Percentiles rank a stretch among this genome's conserved stretches.
Conservation (phyloP, 2,329 filamentous ascomycete genomes). For the Zasmidium cellare region DNA sequence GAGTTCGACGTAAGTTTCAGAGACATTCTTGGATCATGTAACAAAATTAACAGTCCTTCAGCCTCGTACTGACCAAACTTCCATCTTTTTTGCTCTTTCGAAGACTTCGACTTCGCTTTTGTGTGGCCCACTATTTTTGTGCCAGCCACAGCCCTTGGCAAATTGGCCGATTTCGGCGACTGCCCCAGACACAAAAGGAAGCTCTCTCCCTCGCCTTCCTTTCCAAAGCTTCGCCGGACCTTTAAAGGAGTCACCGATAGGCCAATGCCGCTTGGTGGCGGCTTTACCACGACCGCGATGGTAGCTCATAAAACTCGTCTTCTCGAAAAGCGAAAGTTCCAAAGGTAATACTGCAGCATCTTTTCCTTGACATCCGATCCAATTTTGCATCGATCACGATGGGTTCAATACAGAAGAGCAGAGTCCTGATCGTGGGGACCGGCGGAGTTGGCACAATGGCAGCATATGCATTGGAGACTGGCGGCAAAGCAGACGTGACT, state of each 20-base stretch:
- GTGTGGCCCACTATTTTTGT: background rate
- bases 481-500: constrained; percentile 54
- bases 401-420: constrained; percentile 32
- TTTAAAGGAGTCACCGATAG: no score
- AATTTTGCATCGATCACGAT: constrained; percentile 5
- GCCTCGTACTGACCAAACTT: background rate
- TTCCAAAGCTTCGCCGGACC: constrained; percentile 8
- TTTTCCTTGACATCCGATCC: background rate
- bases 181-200: constrained; percentile 2
- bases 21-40: no score
- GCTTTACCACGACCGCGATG: background rate
- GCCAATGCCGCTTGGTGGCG: background rate
- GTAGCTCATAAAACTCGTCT: background rate
- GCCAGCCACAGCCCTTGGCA: background rate
- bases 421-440: constrained; percentile 55
- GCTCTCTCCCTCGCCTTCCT: constrained; percentile 11
- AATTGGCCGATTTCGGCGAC: background rate
- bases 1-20: background rate
- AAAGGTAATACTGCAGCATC: background rate
- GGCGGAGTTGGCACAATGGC: constrained; percentile 60
- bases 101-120: background rate
- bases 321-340: background rate
- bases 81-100: background rate
- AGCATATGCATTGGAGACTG: constrained; percentile 55
- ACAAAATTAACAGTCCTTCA: background rate